Evolutionary conservation across 2,329 filamentous ascomycete species (phyloP), one percentile per base, ranked within the genome.

Genomic region (Graphilbum fragrans): DNA sequence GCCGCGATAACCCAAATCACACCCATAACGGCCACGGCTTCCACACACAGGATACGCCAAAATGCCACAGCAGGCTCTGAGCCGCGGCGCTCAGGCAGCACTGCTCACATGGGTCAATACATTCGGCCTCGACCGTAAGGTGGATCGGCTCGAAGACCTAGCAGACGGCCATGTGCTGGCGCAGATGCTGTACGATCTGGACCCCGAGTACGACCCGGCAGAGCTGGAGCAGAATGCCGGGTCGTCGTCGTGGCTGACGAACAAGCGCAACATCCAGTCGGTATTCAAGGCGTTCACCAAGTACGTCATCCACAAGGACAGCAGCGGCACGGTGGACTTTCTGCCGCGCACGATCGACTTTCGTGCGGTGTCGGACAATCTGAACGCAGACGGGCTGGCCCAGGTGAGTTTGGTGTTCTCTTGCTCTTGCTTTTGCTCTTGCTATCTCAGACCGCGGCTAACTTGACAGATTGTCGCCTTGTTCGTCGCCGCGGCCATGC

Each of bases 261-360:
- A 94, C 62, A 78, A 86, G 17, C 81, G 92, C 38, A 92, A 98
- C 55, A 86, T 93, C 4, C 95, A 98, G 58, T 82, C 86, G 2
- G 79, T 93, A 18, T 72, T 96, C 45, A 96, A 96, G 58, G 66
- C 75, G 11, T 68, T 98, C 2, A 87, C 92, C 3, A 94, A 94
- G 57, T 77, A 75, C 52, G 70, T 77, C 42, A 68, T 51, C 32
- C 48, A 51, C 40, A 49, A 47, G 38, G 49, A 51, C 48, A 25
- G 34, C 25, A 49, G 46, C 44, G 48, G 46, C 25, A 23, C 42
- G 18, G 47, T 50, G 18, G 49, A 47, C 18, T 50, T 47, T 27
- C 19, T 51, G 41, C 49, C 49, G 19, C 44, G 48, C 16, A 50
- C 49, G 4, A 31, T 49, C 10, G 49, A 51, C 29, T 43, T 50